Evolutionary conservation across 164 flowering plant species (phyloP), one percentile per base, ranked within the genome.

Genomic region (Nymphaea colorata): DNA sequence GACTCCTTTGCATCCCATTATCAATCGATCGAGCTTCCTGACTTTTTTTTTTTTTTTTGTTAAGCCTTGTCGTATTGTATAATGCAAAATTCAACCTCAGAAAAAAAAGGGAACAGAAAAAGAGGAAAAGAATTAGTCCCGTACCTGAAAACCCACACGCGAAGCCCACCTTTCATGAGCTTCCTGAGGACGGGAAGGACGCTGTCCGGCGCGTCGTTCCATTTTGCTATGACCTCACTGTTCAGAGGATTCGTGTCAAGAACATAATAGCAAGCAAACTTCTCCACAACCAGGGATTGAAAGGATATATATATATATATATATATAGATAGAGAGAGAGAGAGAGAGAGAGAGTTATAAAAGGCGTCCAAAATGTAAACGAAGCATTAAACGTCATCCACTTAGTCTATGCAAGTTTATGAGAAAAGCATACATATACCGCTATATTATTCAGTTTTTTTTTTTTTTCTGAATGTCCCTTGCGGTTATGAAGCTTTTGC

Each of bases 101-200:
- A 25, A 25, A 25, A 25, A 25, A 25, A 25, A 25, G 1, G 36
- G 36, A 25, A 25, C 36, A 47, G 12, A 47, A 47, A n/a, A 16
- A n/a, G 15, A 6, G 15, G 43, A 44, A 65, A 16, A 4, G 47
- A 44, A 44, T 66, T 4, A 47, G 10, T 6, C 1, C 16, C 42
- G n/a, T 73, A 82, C 86, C 88, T 85, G 75, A 80, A 85, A 53
- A 85, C 69, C 86, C 85, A 85, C 55, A 85, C 69, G n/a, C 89
- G 78, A 43, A 83, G 41, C 2, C 86, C 85, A 0, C 78, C 82
- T 0, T 73, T 65, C n/a, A 82, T 57, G 55, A 85, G 86, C 79
- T 80, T 83, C 44, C 42, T 67, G 36, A 83, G 69, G 72, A 76
- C 74, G 36, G 86, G 86, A 43, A 85, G 79, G 1, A 83, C 68